Conservation (phyloP, 2,329 filamentous ascomycete species). For the Penicillium sp. region DNA sequence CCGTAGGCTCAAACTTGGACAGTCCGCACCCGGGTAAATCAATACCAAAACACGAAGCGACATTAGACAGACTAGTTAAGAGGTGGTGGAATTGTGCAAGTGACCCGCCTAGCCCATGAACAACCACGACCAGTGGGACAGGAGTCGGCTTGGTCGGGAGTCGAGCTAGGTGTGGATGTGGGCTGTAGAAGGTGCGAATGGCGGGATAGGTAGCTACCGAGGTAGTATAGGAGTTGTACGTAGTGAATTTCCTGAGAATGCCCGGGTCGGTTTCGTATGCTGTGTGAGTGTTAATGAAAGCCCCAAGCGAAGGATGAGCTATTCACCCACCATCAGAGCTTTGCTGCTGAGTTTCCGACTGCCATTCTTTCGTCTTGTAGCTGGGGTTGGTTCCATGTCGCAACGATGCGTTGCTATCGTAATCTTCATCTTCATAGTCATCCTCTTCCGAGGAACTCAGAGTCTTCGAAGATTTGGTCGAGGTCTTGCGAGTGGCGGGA, state of each 20-base stretch:
- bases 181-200: slow-evolving; percentile 79
- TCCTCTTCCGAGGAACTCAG: slow-evolving; percentile 40
- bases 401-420: slow-evolving; percentile 36
- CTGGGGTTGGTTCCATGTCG: slow-evolving; percentile 27
- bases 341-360: slow-evolving; percentile 29
- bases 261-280: slow-evolving; percentile 65
- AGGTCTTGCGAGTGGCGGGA: slow-evolving; percentile 17
- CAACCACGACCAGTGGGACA: slow-evolving; percentile 81
- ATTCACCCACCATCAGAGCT: slow-evolving; percentile 32
- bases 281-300: slow-evolving; percentile 20
- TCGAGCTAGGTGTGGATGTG: slow-evolving; percentile 78
- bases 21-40: slow-evolving; percentile 88
- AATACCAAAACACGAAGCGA: slow-evolving; percentile 80
- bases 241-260: slow-evolving; percentile 75
- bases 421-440: slow-evolving; percentile 39
- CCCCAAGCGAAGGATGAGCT: not conserved
- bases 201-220: slow-evolving; percentile 67
- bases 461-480: slow-evolving; percentile 29
- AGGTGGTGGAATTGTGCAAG: slow-evolving; percentile 83
- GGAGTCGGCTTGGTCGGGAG: slow-evolving; percentile 71
- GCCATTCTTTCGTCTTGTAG: slow-evolving; percentile 20
- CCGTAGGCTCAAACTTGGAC: slow-evolving; percentile 68
- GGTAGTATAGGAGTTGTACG: slow-evolving; percentile 71
- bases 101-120: slow-evolving; percentile 92
- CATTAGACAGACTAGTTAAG: slow-evolving; percentile 75